Evolutionary conservation across 306 rosid species (phyloP).

Genomic region (Quercus ilex): DNA sequence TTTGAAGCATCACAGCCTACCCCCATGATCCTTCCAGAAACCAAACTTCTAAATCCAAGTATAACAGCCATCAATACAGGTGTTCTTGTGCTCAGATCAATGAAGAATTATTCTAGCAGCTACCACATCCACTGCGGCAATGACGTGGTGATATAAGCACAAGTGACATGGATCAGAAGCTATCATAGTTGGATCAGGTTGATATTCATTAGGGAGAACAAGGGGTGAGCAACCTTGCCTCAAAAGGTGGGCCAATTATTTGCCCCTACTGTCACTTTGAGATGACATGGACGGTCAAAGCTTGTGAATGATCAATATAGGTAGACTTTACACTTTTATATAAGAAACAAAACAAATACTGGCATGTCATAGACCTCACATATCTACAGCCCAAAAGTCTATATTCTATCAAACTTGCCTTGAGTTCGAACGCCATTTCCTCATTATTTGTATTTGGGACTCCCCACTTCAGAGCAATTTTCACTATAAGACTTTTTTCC

Average conservation of each 20-base stretch:
- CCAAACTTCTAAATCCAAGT: not conserved
- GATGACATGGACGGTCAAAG: not conserved
- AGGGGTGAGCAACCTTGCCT: not conserved
- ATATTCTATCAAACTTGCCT: conserved; percentile 54
- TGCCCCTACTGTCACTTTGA: not conserved
- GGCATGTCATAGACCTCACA: conserved; percentile 9
- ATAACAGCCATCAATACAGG: not conserved
- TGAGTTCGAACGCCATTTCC: conserved; percentile 69
- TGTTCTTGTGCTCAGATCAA: not conserved
- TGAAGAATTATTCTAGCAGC: not conserved
- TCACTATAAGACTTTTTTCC: conserved; percentile 75
- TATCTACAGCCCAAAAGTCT: conserved; percentile 1
- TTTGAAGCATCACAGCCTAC: not conserved
- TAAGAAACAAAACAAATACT: not conserved
- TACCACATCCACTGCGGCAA: not conserved
- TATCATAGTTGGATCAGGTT: not conserved
- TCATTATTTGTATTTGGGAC: conserved; percentile 67
- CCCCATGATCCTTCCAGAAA: not conserved
- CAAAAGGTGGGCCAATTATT: not conserved
- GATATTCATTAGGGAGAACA: not conserved
- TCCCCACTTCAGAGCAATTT: conserved; percentile 80
- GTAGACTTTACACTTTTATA: not conserved
- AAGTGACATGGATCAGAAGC: not conserved
- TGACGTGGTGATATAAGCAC: not conserved
- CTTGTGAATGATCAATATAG: not conserved